phyloP scores from a whole-genome alignment of 31 red algal genomes.

The Odonthalia washingtoniensis region DNA sequence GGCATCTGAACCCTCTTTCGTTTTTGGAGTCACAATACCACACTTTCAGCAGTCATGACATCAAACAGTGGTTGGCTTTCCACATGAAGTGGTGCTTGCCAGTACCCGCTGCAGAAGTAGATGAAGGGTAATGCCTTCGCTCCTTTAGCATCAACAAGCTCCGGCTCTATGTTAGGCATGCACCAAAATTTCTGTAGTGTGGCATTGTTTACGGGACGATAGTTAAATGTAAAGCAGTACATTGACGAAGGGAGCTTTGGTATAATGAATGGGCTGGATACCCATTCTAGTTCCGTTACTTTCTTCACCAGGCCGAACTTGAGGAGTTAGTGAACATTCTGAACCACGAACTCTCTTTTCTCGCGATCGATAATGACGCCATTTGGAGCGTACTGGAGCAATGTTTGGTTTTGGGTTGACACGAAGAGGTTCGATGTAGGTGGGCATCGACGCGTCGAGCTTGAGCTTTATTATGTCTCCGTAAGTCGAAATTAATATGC shows the following conservation, averaged over 20 bases:
- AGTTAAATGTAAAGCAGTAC: slow-evolving; percentile 29
- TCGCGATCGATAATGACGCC: slow-evolving; percentile 32
- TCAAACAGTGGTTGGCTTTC: slow-evolving; percentile 27
- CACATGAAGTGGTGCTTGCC: slow-evolving; percentile 51
- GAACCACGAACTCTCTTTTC: slow-evolving; percentile 52
- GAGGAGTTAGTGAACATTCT: slow-evolving; percentile 33
- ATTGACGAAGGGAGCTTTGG: slow-evolving; percentile 29
- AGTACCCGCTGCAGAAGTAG: too few relatives aligned
- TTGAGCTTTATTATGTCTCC: slow-evolving; percentile 39
- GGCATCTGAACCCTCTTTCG: slow-evolving; percentile 35
- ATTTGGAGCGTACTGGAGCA: slow-evolving; percentile 43
- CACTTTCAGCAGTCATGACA: slow-evolving; percentile 43
- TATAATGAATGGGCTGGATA: slow-evolving; percentile 51
- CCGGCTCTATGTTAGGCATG: slow-evolving; percentile 53
- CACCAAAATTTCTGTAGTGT: slow-evolving; percentile 45
- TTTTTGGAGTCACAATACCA: slow-evolving; percentile 29
- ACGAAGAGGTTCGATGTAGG: slow-evolving; percentile 40
- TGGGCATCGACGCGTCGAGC: slow-evolving; percentile 26
- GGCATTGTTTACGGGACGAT: slow-evolving; percentile 27
- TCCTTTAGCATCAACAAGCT: slow-evolving; percentile 22
- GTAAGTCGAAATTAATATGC: slow-evolving; percentile 2
- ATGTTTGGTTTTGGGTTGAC: slow-evolving; percentile 35
- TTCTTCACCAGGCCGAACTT: slow-evolving; percentile 39
- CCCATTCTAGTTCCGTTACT: slow-evolving; percentile 31
- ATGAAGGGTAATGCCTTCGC: too few relatives aligned